A percentile compares a stretch with the other conserved stretches of the same genome.
Evolutionary conservation across 495 filamentous ascomycete species (phyloP).

Genomic region (Rhizodiscina lignyota): DNA sequence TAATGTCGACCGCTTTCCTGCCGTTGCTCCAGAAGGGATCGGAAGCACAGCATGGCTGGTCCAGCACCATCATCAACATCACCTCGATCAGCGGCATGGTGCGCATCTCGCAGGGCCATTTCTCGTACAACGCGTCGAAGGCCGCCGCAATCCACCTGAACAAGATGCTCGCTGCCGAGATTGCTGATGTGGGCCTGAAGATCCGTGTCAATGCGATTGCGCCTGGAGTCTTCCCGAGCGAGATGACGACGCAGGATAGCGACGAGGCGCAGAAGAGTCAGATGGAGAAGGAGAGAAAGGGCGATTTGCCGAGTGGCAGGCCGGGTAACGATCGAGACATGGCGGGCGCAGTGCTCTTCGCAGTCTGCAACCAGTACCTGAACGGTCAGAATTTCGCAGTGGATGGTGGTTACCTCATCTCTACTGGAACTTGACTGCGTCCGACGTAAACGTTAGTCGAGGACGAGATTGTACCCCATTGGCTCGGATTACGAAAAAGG

Average conservation of each 20-base stretch:
- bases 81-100: constrained; percentile 14
- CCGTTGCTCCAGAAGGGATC: constrained; percentile 15
- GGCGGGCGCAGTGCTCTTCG: constrained; percentile 2
- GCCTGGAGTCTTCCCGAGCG: constrained; percentile 5
- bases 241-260: constrained; percentile 3
- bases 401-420: constrained; percentile 1
- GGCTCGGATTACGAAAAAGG: no score
- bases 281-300: constrained; percentile 3
- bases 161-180: constrained; percentile 15
- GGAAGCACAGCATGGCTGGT: constrained; percentile 9
- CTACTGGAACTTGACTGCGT: no score
- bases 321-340: constrained; percentile 4
- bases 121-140: constrained; percentile 17
- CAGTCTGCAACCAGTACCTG: constrained; percentile 3
- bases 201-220: constrained; percentile 13
- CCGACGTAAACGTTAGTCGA: no score
- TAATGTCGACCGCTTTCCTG: constrained; percentile 14
- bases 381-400: constrained; percentile 2
- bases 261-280: constrained; percentile 4
- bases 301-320: background rate
- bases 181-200: constrained; percentile 13
- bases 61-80: constrained; percentile 15
- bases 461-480: no score
- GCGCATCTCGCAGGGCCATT: constrained; percentile 14
- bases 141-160: constrained; percentile 15